Evolutionary conservation across 192 early-diverging fungal genomes (phyloP).

Genomic region (Mortierella alpina): DNA sequence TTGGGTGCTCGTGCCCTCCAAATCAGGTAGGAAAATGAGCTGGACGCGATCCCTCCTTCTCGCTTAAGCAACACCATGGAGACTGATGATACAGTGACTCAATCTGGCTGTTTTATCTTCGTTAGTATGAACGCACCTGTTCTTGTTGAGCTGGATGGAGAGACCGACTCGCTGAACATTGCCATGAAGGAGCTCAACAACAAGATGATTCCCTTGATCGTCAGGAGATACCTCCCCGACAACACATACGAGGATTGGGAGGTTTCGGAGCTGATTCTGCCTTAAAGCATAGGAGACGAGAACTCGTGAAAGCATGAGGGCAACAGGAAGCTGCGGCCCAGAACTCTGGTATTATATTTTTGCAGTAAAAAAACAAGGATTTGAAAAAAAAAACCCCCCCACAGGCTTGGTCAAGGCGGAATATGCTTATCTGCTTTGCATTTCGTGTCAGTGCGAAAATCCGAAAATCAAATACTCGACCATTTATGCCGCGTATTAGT

Average conservation of each 20-base stretch:
- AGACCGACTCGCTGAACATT: conserved; percentile 93
- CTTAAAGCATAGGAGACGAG: conserved; percentile 2
- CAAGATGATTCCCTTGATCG: conserved; percentile 92
- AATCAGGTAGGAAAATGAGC: conserved; percentile 68
- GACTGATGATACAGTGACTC: neutral
- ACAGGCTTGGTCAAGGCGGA: no score
- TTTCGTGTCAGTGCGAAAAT: no score
- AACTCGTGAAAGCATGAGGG: no score
- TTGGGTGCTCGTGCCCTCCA: conserved; percentile 94
- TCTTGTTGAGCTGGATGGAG: conserved; percentile 93
- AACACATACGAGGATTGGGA: conserved; percentile 95
- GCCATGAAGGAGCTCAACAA: conserved; percentile 94
- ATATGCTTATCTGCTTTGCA: no score
- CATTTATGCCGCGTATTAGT: no score
- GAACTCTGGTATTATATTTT: no score
- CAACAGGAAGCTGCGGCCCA: no score
- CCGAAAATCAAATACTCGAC: no score
- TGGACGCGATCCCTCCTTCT: neutral
- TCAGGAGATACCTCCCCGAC: conserved; percentile 94
- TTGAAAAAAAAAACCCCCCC: no score
- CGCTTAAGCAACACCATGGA: neutral
- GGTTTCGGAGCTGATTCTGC: conserved; percentile 86
- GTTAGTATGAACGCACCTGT: conserved; percentile 97
- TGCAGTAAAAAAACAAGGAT: no score
- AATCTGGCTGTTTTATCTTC: conserved; percentile 1